Evolutionary conservation across 2,329 filamentous ascomycete genomes (phyloP), one percentile per base, ranked within the genome.

Genomic region (Colletotrichum shisoi): DNA sequence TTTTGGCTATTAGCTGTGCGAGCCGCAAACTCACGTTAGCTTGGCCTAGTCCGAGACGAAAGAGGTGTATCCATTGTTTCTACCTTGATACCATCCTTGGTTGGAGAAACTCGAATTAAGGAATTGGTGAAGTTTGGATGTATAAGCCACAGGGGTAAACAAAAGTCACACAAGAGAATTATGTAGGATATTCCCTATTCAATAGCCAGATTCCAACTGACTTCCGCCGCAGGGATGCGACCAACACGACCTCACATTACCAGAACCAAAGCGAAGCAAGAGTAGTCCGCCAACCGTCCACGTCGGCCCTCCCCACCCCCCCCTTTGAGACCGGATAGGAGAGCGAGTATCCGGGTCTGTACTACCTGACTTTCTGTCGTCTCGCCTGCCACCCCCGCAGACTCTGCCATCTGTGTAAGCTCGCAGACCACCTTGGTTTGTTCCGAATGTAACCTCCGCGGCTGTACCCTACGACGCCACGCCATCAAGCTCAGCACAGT

Each of bases 401-500:
- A 59, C 53, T 24, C 48, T 56, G 24, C 49, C 54, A 15, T 39
- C 48, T 60, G 31, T 37, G 34, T 40, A 39, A 24, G 42, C 37
- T 34, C 57, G 12, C 17, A 46, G 19, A 15, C n/a, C 19, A 48
- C 27, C 7, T 24, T 64, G 48, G 24, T 49, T 54, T 19, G 49
- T 40, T 64, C 64, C 61, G 61, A 45, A 45, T 67, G 64, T 49
- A 53, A 67, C 64, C 64, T 46, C 44, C 46, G 31, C 46, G 31
- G 37, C n/a, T 27, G 46, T 63, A 40, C 58, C 24, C 19, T 15
- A 15, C n/a, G 11, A 51, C 60, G 37, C 40, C 42, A 59, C 40
- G 31, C 31, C 31, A 31, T 31, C 37, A 21, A 39, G 8, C 37
- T 21, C 31, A 34, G 31, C 1, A 7, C 31, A 37, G 12, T 37